Base-by-base conservation (phyloP, 768 basidiomycete species). In the Psilocybe tampanensis region DNA sequence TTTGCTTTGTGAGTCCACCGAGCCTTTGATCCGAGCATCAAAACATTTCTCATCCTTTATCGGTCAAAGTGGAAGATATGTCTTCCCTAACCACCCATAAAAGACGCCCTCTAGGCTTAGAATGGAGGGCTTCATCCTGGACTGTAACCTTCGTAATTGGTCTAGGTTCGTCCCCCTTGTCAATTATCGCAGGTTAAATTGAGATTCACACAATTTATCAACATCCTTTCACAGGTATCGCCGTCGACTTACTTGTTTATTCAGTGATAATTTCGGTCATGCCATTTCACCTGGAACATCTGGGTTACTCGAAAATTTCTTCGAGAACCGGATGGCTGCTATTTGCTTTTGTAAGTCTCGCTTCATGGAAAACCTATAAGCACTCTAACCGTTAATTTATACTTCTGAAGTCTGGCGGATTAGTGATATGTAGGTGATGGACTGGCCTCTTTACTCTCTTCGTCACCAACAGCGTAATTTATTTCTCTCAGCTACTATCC, bases 211-310 rank as follows among this genome's bases (percentile, higher is more conserved):
- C n/a, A 21, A 39, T 44, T 6, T 29, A 9, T 36, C 54, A 22
- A 48, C 44, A 41, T 22, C 7, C 15, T 45, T 36, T 8, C 43
- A 51, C 47, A 81, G 78, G 79, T 3, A 66, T 80, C 34, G 71
- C 72, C 13, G 80, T 79, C 1, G 86, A 87, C 65, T 62, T 85
- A 1, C 67, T 86, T n/a, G 80, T 84, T 9, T 87, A 86, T 62
- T 82, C 84, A 3, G 74, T 84, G 23, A 81, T 86, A 55, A 80
- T 86, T 29, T 86, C 86, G 8, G 84, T 86, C 26, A 75, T 86
- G 55, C 85, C 86, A 1, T 87, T 86, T 63, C 85, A 83, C 32
- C 77, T 88, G 21, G 78, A 85, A 61, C 66, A 55, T 5, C 74
- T 86, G 45, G 68, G 75, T 0, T 82, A 81, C 55, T 63, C 66